Percentiles rank a stretch among this genome's conserved stretches.
Conservation (phyloP, 441 rosid species). For the Melastoma candidum region DNA sequence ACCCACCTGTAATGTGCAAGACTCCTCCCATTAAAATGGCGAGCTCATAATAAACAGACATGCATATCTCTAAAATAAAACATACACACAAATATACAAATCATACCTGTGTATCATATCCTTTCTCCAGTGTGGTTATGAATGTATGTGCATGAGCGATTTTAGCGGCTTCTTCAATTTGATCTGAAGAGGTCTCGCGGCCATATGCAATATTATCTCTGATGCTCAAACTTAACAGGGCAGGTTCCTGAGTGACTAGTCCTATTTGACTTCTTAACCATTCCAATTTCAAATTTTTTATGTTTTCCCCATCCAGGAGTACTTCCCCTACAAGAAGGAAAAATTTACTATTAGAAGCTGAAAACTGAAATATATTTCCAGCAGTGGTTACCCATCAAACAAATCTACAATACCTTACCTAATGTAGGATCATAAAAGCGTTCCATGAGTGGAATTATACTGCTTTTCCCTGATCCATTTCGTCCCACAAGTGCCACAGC, state of each 20-base stretch:
- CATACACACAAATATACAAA: not conserved
- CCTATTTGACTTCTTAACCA: constrained; percentile 96
- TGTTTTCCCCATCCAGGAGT: constrained; percentile 91
- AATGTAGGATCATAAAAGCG: constrained; percentile 98
- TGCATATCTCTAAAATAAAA: not conserved
- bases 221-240: constrained; percentile 82
- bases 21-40: not conserved
- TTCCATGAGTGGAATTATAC: constrained; percentile 96
- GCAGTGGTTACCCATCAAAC: not conserved
- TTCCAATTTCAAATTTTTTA: constrained; percentile 78
- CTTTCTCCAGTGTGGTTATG: constrained; percentile 84
- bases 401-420: constrained; percentile 31
- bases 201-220: constrained; percentile 94
- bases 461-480: constrained; percentile 99
- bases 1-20: constrained; percentile 57
- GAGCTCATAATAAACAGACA: not conserved
- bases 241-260: constrained; percentile 97
- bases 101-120: constrained; percentile 91
- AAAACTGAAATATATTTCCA: constrained; percentile 13
- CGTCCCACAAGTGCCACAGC: constrained; percentile 98
- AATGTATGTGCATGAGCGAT: constrained; percentile 94
- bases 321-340: constrained; percentile 72
- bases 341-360: constrained; percentile 2
- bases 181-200: constrained; percentile 72
- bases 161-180: constrained; percentile 97